Conservation (phyloP, 805 yeast genomes). For the Saccharomycopsis fermentans region DNA sequence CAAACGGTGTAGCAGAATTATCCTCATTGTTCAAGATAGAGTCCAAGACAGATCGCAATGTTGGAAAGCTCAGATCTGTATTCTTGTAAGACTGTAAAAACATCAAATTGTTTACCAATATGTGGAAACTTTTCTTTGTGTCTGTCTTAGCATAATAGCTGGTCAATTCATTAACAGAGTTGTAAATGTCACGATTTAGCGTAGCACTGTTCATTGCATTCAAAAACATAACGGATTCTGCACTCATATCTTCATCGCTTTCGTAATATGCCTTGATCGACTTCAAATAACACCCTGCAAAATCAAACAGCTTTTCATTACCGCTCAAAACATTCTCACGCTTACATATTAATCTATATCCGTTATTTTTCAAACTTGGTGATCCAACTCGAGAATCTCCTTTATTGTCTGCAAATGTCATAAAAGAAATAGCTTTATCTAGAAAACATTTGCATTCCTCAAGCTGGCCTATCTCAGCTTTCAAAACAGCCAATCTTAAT, state of each 20-base stretch:
- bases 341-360: slow-evolving; percentile 30
- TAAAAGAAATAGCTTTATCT: slow-evolving; percentile 25
- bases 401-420: slow-evolving; percentile 5
- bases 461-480: slow-evolving; percentile 23
- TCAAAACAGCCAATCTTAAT: slow-evolving; percentile 30
- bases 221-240: not conserved
- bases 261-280: not conserved
- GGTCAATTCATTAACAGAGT: slow-evolving; percentile 23
- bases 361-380: slow-evolving; percentile 17
- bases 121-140: slow-evolving; percentile 24
- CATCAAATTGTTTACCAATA: slow-evolving; percentile 27
- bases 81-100: slow-evolving; percentile 24
- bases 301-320: not conserved
- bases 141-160: slow-evolving; percentile 20
- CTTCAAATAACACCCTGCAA: not conserved
- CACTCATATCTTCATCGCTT: not conserved
- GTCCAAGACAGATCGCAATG: slow-evolving; percentile 2
- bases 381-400: slow-evolving; percentile 4
- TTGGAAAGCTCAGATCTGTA: slow-evolving; percentile 4
- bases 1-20: slow-evolving; percentile 16
- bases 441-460: slow-evolving; percentile 23
- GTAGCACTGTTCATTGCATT: not conserved
- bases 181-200: slow-evolving; percentile 20
- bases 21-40: slow-evolving; percentile 1
- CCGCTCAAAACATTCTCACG: not conserved